Evolutionary conservation across 75 land plant genomes (phyloP).

Genomic region (Pinus tabuliformis): DNA sequence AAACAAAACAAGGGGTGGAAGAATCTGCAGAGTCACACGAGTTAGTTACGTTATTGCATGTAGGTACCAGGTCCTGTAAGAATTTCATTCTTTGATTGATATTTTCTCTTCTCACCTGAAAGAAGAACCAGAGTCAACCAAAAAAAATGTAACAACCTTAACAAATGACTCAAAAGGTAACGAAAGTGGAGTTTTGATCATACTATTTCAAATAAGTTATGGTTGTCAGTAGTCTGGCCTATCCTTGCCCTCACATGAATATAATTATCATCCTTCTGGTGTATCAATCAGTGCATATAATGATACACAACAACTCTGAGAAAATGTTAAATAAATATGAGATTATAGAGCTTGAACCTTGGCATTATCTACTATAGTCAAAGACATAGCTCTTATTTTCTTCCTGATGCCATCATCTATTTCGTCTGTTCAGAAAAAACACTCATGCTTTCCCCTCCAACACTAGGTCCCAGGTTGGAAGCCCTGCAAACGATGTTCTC

Average conservation of each 20-base stretch:
- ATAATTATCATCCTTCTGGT: slow-evolving; percentile 31
- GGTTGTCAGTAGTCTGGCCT: slow-evolving; percentile 31
- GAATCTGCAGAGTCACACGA: not conserved
- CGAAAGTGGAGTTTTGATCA: not conserved
- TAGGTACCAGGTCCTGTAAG: slow-evolving; percentile 38
- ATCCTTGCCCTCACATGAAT: slow-evolving; percentile 26
- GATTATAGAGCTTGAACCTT: not conserved
- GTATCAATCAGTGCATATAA: not conserved
- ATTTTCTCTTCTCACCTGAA: slow-evolving; percentile 45
- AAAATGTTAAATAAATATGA: not conserved
- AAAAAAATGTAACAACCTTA: not conserved
- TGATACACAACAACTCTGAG: not conserved
- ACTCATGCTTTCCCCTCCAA: not conserved
- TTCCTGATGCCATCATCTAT: not conserved
- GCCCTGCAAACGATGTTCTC: not conserved
- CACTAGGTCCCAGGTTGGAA: not conserved
- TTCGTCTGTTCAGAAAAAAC: not conserved
- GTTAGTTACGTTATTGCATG: slow-evolving; percentile 31
- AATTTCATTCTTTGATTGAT: slow-evolving; percentile 49
- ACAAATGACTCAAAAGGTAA: not conserved
- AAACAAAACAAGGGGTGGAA: not conserved
- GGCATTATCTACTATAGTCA: not conserved
- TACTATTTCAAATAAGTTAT: slow-evolving; percentile 27
- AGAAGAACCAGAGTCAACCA: not conserved
- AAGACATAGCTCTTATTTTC: slow-evolving; percentile 4